phyloP scores from a whole-genome alignment of 2,329 filamentous ascomycete genomes.

The Magnaporthales sp. region DNA sequence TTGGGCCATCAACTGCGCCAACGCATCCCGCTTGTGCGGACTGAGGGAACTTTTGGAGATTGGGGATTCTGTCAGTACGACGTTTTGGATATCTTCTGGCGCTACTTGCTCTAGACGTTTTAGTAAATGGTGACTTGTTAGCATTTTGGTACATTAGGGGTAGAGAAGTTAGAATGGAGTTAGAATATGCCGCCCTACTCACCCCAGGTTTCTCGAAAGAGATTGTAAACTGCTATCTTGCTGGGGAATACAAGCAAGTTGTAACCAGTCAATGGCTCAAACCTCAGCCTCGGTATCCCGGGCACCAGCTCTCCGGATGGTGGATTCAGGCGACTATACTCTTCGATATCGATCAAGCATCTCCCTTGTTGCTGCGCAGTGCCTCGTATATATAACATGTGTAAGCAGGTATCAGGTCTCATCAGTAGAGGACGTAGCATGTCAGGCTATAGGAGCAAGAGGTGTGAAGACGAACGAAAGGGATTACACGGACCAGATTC shows the following conservation, averaged over 20 bases:
- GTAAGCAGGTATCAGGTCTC: neutral
- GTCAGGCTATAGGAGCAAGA: neutral
- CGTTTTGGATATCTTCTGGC: neutral
- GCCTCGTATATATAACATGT: neutral
- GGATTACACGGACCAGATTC: neutral
- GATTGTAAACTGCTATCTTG: neutral
- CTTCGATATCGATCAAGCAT: neutral
- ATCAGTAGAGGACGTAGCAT: too few relatives aligned
- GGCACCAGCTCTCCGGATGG: neutral
- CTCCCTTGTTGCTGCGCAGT: neutral
- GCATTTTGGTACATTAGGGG: too few relatives aligned
- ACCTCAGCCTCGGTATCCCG: neutral
- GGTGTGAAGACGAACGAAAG: neutral
- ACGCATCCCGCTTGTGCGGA: neutral
- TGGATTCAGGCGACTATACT: neutral
- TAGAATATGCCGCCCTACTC: neutral
- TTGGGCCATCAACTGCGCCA: neutral
- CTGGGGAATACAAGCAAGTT: neutral
- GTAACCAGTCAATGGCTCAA: neutral
- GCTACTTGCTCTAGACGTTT: neutral
- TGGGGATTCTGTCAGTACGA: neutral
- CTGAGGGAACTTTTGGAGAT: neutral
- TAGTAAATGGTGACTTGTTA: neutral
- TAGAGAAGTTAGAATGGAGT: neutral
- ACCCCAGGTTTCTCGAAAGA: neutral